These are phyloP conservation scores for Rhodomyrtus tomentosa DNA, from an alignment of 345 rosid genomes.

Conservation along the genomic window DNA sequence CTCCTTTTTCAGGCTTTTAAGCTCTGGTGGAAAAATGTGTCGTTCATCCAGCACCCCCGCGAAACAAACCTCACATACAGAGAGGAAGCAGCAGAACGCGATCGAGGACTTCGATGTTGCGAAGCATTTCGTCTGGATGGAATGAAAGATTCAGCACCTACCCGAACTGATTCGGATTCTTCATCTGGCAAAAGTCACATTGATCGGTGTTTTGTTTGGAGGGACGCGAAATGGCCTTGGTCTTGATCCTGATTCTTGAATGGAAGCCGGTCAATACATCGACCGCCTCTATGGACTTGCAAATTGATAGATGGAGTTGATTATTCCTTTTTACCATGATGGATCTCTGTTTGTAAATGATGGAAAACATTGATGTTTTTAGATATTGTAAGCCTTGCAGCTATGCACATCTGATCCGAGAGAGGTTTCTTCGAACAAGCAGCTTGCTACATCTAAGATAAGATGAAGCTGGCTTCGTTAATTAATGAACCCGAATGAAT, in stretches of 20 bases:
- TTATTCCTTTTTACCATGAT: not conserved
- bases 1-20: slow-evolving; percentile 48
- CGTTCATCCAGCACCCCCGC: slow-evolving; percentile 70
- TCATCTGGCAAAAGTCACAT: slow-evolving; percentile 3
- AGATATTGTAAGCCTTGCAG: not conserved
- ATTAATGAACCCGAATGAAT: not conserved
- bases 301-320: not conserved
- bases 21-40: slow-evolving; percentile 84
- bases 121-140: slow-evolving; percentile 9
- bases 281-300: not conserved
- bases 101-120: slow-evolving; percentile 38
- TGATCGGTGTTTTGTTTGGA: slow-evolving; percentile 57
- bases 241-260: slow-evolving; percentile 15
- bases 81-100: slow-evolving; percentile 46
- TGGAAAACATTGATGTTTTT: not conserved
- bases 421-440: not conserved
- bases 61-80: slow-evolving; percentile 44
- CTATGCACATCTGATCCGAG: not conserved
- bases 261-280: not conserved
- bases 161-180: slow-evolving; percentile 1
- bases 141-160: slow-evolving; percentile 2
- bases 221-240: slow-evolving; percentile 96
- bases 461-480: not conserved
- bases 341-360: not conserved
- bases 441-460: not conserved